phyloP scores from a whole-genome alignment of 2,329 filamentous ascomycete genomes.

The Aspergillus sp. region DNA sequence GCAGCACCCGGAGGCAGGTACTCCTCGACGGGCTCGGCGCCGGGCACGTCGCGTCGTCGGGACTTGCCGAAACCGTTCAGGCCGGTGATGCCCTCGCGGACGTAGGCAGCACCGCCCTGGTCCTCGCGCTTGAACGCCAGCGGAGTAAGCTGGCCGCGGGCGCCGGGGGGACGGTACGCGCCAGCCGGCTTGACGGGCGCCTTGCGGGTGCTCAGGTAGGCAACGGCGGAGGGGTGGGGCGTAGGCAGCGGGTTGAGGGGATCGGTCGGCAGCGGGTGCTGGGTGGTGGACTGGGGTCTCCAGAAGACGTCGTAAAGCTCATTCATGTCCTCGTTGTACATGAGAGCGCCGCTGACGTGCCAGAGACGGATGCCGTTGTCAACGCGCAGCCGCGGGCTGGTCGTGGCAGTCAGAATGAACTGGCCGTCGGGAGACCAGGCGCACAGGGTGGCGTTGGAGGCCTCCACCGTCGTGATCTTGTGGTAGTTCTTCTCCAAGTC shows the following conservation, averaged over 20 bases:
- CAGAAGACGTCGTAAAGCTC: conserved; percentile 90
- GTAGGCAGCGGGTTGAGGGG: conserved; percentile 71
- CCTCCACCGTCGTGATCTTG: conserved; percentile 92
- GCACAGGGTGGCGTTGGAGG: conserved; percentile 92
- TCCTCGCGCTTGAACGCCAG: conserved; percentile 97
- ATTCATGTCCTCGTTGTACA: conserved; percentile 94
- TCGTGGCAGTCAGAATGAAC: conserved; percentile 96
- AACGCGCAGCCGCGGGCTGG: conserved; percentile 88
- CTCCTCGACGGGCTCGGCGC: conserved; percentile 71
- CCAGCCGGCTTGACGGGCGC: conserved; percentile 96
- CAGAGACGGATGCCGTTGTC: conserved; percentile 96
- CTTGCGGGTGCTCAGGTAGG: conserved; percentile 83
- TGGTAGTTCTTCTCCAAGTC: conserved; percentile 91
- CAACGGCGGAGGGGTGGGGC: conserved; percentile 78
- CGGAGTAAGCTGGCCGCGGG: conserved; percentile 82
- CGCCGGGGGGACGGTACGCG: conserved; percentile 91
- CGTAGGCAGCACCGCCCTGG: conserved; percentile 86
- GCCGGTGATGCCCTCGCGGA: conserved; percentile 69
- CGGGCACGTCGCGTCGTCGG: conserved; percentile 77
- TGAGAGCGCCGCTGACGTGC: conserved; percentile 82
- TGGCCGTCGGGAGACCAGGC: conserved; percentile 96
- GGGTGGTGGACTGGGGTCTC: conserved; percentile 70
- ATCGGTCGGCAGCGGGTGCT: conserved; percentile 63
- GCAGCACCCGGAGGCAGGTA: conserved; percentile 67
- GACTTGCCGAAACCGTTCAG: conserved; percentile 77